Evolutionary conservation across 1,284 basidiomycete species (phyloP).

Genomic region (Austroboletus niveus): DNA sequence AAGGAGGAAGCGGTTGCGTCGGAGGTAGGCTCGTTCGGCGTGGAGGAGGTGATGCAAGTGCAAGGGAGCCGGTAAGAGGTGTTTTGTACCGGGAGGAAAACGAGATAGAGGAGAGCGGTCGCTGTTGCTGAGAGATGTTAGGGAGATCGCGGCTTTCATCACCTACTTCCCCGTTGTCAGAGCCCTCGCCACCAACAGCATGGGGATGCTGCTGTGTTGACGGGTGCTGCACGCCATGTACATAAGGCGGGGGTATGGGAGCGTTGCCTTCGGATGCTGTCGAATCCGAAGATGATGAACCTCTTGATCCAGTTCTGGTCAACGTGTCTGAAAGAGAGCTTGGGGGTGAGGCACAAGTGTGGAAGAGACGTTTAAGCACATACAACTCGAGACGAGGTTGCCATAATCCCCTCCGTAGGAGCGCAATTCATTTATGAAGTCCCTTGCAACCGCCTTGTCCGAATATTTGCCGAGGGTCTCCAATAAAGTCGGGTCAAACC

Average conservation of each 20-base stretch:
- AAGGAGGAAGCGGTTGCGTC: slow-evolving; percentile 67
- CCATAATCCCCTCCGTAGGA: slow-evolving; percentile 72
- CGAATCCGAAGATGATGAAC: slow-evolving; percentile 62
- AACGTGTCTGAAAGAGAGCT: slow-evolving; percentile 16
- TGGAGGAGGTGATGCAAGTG: slow-evolving; percentile 50
- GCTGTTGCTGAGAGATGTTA: slow-evolving; percentile 42
- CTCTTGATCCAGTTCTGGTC: slow-evolving; percentile 38
- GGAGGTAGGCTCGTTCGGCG: slow-evolving; percentile 37
- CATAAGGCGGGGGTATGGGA: slow-evolving; percentile 25
- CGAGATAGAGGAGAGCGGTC: slow-evolving; percentile 60
- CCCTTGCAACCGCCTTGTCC: slow-evolving; percentile 75
- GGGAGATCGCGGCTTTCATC: slow-evolving; percentile 51
- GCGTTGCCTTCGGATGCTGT: slow-evolving; percentile 45
- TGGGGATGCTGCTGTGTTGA: slow-evolving; percentile 1
- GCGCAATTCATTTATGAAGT: slow-evolving; percentile 82
- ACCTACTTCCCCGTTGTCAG: slow-evolving; percentile 42
- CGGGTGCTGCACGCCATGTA: slow-evolving; percentile 18
- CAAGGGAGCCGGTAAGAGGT: slow-evolving; percentile 62
- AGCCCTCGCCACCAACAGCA: slow-evolving; percentile 17
- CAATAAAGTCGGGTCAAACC: neutral
- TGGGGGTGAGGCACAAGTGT: neutral
- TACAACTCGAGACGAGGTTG: slow-evolving; percentile 69
- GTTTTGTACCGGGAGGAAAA: slow-evolving; percentile 75
- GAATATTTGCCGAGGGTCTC: slow-evolving; percentile 83
- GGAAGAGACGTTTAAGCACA: slow-evolving; percentile 22